Conservation (phyloP, 2,329 filamentous ascomycete genomes). For the Stemphylium lycopersici region DNA sequence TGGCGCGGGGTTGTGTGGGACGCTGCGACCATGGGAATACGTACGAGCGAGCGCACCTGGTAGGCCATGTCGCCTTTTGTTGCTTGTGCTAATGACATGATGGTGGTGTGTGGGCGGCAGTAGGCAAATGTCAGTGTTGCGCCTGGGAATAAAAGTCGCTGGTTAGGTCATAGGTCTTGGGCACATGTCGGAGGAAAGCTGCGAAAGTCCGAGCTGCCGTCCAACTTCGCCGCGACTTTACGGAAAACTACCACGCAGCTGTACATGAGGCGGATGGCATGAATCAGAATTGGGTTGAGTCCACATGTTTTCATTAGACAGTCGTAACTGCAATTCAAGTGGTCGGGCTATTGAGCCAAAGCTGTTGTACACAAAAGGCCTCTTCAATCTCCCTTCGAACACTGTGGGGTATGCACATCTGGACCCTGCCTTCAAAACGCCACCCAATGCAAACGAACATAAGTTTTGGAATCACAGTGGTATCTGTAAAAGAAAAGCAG, state of each 20-base stretch:
- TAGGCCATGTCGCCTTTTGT: conserved; percentile 47
- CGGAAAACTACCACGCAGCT: background rate
- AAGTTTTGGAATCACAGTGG: background rate
- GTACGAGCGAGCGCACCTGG: conserved; percentile 50
- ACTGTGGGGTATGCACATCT: conserved; percentile 5
- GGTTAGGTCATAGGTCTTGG: conserved; percentile 44
- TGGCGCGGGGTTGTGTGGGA: conserved; percentile 1
- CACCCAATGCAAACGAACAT: conserved; percentile 13
- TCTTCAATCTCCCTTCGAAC: background rate
- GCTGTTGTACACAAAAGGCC: background rate
- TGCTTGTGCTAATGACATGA: conserved; percentile 45
- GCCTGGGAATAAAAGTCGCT: conserved; percentile 41
- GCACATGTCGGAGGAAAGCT: conserved; percentile 34
- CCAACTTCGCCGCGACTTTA: background rate
- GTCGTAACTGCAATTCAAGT: background rate
- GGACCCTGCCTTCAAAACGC: conserved; percentile 8
- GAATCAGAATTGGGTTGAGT: background rate
- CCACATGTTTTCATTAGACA: background rate
- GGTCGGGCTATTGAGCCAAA: background rate
- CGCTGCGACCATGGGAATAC: conserved; percentile 18
- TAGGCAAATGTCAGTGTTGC: conserved; percentile 31
- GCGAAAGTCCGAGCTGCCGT: conserved; percentile 35
- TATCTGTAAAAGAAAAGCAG: conserved; percentile 1
- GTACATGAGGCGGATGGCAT: background rate
- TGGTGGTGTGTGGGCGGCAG: conserved; percentile 11